phyloP scores from a whole-genome alignment of 1,284 basidiomycete genomes.

The Ceratobasidium sp. region DNA sequence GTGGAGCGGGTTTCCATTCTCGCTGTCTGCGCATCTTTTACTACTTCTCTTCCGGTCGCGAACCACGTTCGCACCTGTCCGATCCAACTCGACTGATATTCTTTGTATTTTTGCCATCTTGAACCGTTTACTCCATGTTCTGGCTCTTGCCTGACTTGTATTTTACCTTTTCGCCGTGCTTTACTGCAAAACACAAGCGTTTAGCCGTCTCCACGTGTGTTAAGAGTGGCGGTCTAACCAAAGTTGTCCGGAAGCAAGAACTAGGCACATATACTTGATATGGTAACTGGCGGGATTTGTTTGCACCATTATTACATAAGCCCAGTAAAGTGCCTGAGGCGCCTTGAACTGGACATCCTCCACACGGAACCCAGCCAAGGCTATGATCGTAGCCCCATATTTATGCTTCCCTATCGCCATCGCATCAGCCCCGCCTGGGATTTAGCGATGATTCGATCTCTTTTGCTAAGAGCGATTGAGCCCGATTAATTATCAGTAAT shows the following conservation, averaged over 20 bases:
- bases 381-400: background rate
- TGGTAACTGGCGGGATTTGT: conserved; percentile 18
- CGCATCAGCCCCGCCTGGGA: background rate
- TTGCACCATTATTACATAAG: conserved; percentile 6
- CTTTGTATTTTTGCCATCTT: conserved; percentile 34
- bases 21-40: conserved; percentile 21
- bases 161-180: conserved; percentile 30
- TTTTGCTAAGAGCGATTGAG: background rate
- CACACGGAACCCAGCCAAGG: background rate
- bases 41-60: conserved; percentile 7
- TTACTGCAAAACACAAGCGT: conserved; percentile 9
- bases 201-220: conserved; percentile 14
- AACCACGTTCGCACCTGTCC: background rate
- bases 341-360: conserved; percentile 9
- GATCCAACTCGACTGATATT: conserved; percentile 41
- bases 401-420: background rate
- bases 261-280: background rate
- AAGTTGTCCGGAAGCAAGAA: background rate
- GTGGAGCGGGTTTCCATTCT: conserved; percentile 35
- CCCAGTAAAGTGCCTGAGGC: background rate
- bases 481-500: conserved; percentile 16
- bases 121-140: conserved; percentile 17
- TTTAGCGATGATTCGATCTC: background rate
- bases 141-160: conserved; percentile 8
- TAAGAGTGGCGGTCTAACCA: background rate